Evolutionary conservation across 2,329 filamentous ascomycete species (phyloP), one percentile per base, ranked within the genome.

Genomic region (Pseudocercospora ulei): DNA sequence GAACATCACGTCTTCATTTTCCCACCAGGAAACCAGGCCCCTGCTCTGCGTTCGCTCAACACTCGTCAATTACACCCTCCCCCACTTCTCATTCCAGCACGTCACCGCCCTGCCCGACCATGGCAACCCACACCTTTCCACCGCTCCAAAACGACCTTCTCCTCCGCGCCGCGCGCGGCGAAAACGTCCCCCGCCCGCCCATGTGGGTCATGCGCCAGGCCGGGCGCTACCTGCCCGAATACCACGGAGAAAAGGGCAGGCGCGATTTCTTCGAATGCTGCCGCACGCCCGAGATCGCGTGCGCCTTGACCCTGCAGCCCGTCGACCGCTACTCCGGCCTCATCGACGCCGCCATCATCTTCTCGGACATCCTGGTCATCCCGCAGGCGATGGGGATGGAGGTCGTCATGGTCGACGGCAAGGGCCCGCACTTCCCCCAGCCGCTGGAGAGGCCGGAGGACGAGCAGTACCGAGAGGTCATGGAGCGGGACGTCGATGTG

Each of bases 161-260:
- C 58, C 70, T 98, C 43, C 78, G 90, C 60, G 83, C 88, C 53
- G 90, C 90, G 51, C 76, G 82, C 73, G 90, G 88, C 62, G 74
- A 95, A 66, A 78, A 78, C 61, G 83, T 96, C 51, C 86, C 95
- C 65, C 78, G 90, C 49, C 82, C 90, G 46, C 90, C 90, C 41
- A 84, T 92, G 70, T 98, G 90, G 90, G 86, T 98, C 61, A 98
- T 98, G 90, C 82, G 90, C 65, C 90, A 98, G 77, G 90, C 90
- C 58, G 90, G 90, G 44, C 82, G 90, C 55, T 98, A 98, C 62
- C 82, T 98, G 13, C 90, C 88, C 48, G 90, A 98, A 64, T 98
- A 98, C 63, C 90, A 98, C 62, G 75, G 93, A 67, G 88, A 82
- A 44, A 98, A 98, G 67, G 88, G 81, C 52, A 72, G 66, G 38